A percentile compares a stretch with the other conserved stretches of the same genome.
Evolutionary conservation across 1,139 yeast genomes (phyloP).

Genomic region (Candida pseudocylindracea): DNA sequence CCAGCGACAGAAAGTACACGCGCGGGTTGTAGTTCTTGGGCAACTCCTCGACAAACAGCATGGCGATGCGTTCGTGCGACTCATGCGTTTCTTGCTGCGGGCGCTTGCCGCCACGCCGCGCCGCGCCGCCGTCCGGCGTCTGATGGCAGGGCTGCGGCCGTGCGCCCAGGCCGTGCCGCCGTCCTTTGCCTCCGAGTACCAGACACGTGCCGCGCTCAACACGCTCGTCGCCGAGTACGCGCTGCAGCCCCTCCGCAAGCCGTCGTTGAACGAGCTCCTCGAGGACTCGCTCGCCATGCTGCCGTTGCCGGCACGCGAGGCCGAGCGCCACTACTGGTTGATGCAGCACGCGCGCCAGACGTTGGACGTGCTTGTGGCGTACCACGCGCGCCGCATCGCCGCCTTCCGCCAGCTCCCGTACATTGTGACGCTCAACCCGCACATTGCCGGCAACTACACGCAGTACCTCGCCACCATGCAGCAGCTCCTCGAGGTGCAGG

Average conservation of each 20-base stretch:
- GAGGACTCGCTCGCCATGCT: constrained; percentile 10
- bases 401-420: constrained; percentile 62
- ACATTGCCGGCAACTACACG: constrained; percentile 61
- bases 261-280: constrained; percentile 22
- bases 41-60: constrained; percentile 4
- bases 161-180: too few relatives aligned
- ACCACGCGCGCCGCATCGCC: constrained; percentile 30
- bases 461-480: constrained; percentile 53
- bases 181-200: constrained; percentile 13
- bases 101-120: too few relatives aligned
- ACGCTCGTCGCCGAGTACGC: constrained; percentile 28
- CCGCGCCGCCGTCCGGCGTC: too few relatives aligned
- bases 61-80: too few relatives aligned
- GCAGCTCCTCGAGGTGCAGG: constrained; percentile 18
- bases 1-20: constrained; percentile 20
- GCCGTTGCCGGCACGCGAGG: too few relatives aligned
- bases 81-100: too few relatives aligned
- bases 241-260: constrained; percentile 19
- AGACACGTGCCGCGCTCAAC: constrained; percentile 26
- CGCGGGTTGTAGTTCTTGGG: constrained; percentile 16
- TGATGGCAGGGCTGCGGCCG: too few relatives aligned
- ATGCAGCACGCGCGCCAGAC: constrained; percentile 19
- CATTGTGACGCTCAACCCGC: constrained; percentile 70
- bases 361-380: constrained; percentile 15
- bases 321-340: constrained; percentile 12